Conservation (phyloP, 1,139 yeast species). For the Lodderomyces metapsilosis region DNA sequence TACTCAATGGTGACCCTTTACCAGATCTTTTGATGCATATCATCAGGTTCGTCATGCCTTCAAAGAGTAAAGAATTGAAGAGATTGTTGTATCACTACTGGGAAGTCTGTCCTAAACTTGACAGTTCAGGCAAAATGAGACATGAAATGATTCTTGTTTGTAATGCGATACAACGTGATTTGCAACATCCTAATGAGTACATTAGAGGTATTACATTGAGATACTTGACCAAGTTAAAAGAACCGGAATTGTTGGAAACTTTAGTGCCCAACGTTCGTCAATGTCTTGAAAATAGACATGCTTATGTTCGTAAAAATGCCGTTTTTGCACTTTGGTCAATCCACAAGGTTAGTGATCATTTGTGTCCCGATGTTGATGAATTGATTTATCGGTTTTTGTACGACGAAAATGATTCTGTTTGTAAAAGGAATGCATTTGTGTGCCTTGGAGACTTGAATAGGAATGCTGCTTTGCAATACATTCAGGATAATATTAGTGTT, state of each 20-base stretch:
- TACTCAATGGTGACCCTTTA: conserved; percentile 91
- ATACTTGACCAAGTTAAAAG: conserved; percentile 85
- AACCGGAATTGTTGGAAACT: conserved; percentile 92
- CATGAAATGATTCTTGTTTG: conserved; percentile 99
- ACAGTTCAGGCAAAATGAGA: conserved; percentile 84
- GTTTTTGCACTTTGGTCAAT: conserved; percentile 87
- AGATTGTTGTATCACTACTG: conserved; percentile 92
- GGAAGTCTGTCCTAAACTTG: conserved; percentile 96
- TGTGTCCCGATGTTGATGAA: conserved; percentile 94
- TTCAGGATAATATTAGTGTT: conserved; percentile 66
- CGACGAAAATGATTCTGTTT: conserved; percentile 88
- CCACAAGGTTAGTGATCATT: conserved; percentile 76
- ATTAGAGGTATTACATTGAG: conserved; percentile 94
- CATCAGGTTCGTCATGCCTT: conserved; percentile 96
- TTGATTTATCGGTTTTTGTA: conserved; percentile 69
- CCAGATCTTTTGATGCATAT: conserved; percentile 97
- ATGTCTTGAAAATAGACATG: conserved; percentile 94
- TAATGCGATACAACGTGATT: conserved; percentile 95
- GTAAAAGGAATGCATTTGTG: conserved; percentile 94
- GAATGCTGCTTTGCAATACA: conserved; percentile 77
- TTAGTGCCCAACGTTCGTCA: conserved; percentile 89
- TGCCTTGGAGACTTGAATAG: conserved; percentile 82
- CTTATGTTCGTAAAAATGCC: conserved; percentile 97
- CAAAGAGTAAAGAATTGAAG: conserved; percentile 85
- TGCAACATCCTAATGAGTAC: conserved; percentile 97